phyloP scores from a whole-genome alignment of 2,329 filamentous ascomycete genomes.

The Colletotrichum plurivorum region DNA sequence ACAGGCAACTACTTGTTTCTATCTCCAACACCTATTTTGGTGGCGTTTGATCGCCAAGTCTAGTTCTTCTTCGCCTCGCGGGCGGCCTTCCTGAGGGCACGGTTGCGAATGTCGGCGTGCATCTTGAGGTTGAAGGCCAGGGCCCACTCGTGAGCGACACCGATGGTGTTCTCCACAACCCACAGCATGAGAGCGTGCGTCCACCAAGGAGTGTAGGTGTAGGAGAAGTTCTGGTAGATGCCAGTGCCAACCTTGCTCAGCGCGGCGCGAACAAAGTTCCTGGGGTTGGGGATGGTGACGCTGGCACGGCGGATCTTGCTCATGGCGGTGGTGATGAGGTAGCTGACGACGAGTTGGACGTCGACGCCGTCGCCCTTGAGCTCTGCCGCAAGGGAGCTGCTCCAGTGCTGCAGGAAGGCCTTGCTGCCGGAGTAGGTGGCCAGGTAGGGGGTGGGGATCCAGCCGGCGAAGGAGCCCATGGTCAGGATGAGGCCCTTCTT shows the following conservation, averaged over 20 bases:
- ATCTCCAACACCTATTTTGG: background rate
- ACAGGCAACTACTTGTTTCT: background rate
- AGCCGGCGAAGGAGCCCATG: conserved; percentile 96
- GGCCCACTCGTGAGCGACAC: conserved; percentile 62
- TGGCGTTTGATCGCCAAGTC: background rate
- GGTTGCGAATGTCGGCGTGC: conserved; percentile 86
- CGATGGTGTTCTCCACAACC: conserved; percentile 75
- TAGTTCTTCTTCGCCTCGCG: conserved; percentile 80
- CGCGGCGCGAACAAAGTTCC: conserved; percentile 83
- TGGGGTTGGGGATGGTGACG: conserved; percentile 83
- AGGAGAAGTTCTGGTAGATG: conserved; percentile 82
- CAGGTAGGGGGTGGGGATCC: conserved; percentile 90
- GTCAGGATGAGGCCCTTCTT: conserved; percentile 87
- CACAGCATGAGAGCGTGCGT: conserved; percentile 91
- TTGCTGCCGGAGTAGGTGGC: conserved; percentile 98
- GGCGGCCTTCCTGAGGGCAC: conserved; percentile 87
- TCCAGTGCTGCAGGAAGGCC: conserved; percentile 98
- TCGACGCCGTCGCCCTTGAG: conserved; percentile 85
- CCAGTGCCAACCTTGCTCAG: conserved; percentile 87
- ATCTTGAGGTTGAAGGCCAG: conserved; percentile 73
- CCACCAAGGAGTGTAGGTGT: conserved; percentile 95
- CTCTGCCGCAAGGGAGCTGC: conserved; percentile 85
- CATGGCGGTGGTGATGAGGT: conserved; percentile 97
- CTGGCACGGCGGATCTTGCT: conserved; percentile 90
- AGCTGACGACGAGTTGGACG: conserved; percentile 92